Conservation (phyloP, 495 filamentous ascomycete genomes). For the Hypoxylon lienhwacheense region DNA sequence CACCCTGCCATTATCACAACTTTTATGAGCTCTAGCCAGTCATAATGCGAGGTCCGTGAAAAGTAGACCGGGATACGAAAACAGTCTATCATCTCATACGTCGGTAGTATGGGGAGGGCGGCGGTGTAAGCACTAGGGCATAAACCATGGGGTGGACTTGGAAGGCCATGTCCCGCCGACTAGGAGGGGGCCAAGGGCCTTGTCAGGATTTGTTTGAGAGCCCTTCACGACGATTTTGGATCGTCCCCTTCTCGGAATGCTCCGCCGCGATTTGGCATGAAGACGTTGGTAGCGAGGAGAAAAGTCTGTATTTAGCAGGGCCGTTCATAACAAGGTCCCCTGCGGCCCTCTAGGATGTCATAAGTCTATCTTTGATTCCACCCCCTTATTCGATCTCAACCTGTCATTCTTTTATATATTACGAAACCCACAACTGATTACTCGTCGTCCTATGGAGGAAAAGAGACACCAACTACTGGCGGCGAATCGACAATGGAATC, state of each 20-base stretch:
- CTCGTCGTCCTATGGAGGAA: not conserved
- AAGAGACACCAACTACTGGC: constrained; percentile 9
- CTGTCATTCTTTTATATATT: constrained; percentile 9
- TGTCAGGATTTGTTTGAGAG: too few species aligned
- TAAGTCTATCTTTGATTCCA: constrained; percentile 3
- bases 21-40: not conserved
- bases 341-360: not conserved
- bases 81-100: not conserved
- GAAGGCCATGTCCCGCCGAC: not conserved
- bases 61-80: not conserved
- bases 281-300: not conserved
- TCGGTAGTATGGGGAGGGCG: not conserved
- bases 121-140: not conserved
- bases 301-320: not conserved
- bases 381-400: constrained; percentile 12
- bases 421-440: constrained; percentile 1
- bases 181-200: too few species aligned
- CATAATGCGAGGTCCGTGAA: not conserved
- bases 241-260: not conserved
- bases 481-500: constrained; percentile 18
- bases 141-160: not conserved
- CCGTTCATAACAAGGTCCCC: not conserved
- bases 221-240: not conserved
- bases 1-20: not conserved
- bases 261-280: not conserved